Base-by-base conservation (phyloP, 2,329 filamentous ascomycete genomes). In the Incumbomyces lentus region DNA sequence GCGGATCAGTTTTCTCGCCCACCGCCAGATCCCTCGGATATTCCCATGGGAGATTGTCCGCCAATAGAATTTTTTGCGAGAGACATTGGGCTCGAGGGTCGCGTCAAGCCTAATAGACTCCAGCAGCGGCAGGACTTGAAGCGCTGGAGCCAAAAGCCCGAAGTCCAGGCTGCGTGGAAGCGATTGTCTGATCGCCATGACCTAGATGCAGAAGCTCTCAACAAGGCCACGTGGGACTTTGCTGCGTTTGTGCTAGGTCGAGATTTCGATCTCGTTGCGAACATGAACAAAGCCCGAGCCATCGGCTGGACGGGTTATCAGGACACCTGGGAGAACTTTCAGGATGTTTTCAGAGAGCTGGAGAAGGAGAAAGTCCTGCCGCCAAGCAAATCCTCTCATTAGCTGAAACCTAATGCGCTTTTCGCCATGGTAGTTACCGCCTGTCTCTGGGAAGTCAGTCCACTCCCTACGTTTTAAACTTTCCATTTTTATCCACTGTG, bases 211-310 rank as follows among this genome's bases (percentile, higher is more conserved):
- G 56, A 60, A 13, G 62, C 59, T 0, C 70, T 67, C 49, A 64
- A 67, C 6, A 65, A 67, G 47, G 69, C 67, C 1, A 72, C 69
- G 0, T 73, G 68, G 68, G 59, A 51, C 1, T 71, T 68, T 44
- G 51, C 68, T 43, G 64, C 62, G 6, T 68, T 71, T 52, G 64
- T 66, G 2, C 55, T 73, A 18, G 68, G 69, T 0, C 55, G 69
- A 31, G 52, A 60, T 16, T 63, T 49, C 48, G 49, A 51, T 12
- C 57, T 53, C 31, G 54, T 61, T 7, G 52, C 38, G 1, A 60
- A 40, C 44, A 70, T 72, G 64, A 70, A 60, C 40, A 73, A 72
- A 56, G 70, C 70, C 4, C 60, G 70, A 44, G 64, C 63, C 49
- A 55, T 62, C 18, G 70, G 71, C 0, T 74, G 65, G 64, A 65